A percentile compares a stretch with the other conserved stretches of the same genome.
Evolutionary conservation across 352 stramenopile species (phyloP).

Genomic region (Discostella stelligera): DNA sequence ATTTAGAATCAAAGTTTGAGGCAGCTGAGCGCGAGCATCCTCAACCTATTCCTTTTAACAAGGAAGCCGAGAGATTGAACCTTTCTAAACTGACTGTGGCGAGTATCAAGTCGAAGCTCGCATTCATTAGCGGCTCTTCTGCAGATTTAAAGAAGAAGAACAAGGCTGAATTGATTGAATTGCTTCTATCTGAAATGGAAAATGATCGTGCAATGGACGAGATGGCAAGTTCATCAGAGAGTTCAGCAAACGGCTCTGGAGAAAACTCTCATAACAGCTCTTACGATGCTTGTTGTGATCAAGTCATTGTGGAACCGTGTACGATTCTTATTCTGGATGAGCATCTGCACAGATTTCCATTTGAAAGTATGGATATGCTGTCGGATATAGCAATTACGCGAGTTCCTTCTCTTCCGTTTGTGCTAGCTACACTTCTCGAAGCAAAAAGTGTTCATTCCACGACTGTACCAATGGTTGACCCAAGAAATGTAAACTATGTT

Average conservation of each 20-base stretch:
- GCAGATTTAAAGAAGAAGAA: constrained; percentile 51
- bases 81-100: constrained; percentile 66
- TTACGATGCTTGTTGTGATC: neutral
- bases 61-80: constrained; percentile 22
- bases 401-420: constrained; percentile 75
- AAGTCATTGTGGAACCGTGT: constrained; percentile 11
- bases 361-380: constrained; percentile 77
- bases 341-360: constrained; percentile 81
- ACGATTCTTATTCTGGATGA: constrained; percentile 83
- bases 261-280: neutral
- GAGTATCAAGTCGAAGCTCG: constrained; percentile 60
- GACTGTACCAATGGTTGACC: constrained; percentile 39
- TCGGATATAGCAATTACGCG: constrained; percentile 59
- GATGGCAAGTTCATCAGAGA: constrained; percentile 8
- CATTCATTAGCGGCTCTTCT: constrained; percentile 23
- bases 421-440: constrained; percentile 48
- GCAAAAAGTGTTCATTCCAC: constrained; percentile 7
- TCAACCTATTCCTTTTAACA: constrained; percentile 15
- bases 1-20: constrained; percentile 70
- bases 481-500: constrained; percentile 72
- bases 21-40: constrained; percentile 27
- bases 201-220: constrained; percentile 16
- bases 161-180: constrained; percentile 63
- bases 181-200: constrained; percentile 44
- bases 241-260: constrained; percentile 9